Evolutionary conservation across 2,329 filamentous ascomycete species (phyloP), one percentile per base, ranked within the genome.

Genomic region (Fusarium verrucosum): DNA sequence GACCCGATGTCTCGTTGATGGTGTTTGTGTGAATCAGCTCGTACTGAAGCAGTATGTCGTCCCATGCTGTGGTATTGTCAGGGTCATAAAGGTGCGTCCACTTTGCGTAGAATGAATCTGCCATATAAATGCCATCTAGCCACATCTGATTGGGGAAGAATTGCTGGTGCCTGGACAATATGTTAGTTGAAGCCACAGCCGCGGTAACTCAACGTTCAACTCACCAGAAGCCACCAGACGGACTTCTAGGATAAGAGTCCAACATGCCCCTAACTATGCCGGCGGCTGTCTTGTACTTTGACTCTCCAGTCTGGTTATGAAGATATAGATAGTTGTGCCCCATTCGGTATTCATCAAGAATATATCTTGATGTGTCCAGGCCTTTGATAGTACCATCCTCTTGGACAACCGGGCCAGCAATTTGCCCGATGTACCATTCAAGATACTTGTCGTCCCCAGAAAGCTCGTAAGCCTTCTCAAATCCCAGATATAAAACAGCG

Each of bases 81-180:
- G 42, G 50, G 11, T 79, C 73, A 41, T 76, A 79, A 7, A 73
- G 46, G 7, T 63, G 58, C 3, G 76, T 77, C 72, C 78, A 81
- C 41, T 66, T 72, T 5, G 78, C 76, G 32, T 79, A 80, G 54
- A 80, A 80, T 1, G 74, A 72, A 32, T 78, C 76, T 2, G 79
- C 79, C 81, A 82, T 82, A 59, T 77, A 83, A 9, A 82, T 81
- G 0, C 84, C 84, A 65, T 85, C 82, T 0, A 86, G 74, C 83
- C 84, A 86, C 83, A 85, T 85, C 68, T 85, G 81, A 51, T 83
- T 77, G 4, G 73, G 75, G 51, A 83, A 84, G 11, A 75, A 71
- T 46, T 80, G 72, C 13, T 76, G 71, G 4, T 70, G 64, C 61
- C 61, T 65, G 4, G 1, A 0, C 8, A 2, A 0, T 1, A 6